Percentiles rank a stretch among this genome's conserved stretches.
These are phyloP conservation scores for Sabuloglossum arenarium DNA, from an alignment of 495 filamentous ascomycete species.

Conservation along the genomic window DNA sequence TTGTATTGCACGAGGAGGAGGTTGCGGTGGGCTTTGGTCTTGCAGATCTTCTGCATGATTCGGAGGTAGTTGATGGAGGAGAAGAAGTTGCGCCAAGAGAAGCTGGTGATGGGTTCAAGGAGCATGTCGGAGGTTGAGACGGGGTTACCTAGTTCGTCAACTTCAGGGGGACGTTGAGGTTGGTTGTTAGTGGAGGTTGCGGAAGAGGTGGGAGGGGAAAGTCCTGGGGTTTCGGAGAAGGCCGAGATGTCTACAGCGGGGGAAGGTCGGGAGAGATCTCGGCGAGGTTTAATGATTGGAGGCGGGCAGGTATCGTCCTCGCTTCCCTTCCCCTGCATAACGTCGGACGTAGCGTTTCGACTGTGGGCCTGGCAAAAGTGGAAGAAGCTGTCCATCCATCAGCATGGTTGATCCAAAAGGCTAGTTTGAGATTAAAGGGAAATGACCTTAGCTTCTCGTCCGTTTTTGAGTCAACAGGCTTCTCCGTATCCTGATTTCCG, in stretches of 20 bases:
- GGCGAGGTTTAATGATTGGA: slow-evolving; percentile 39
- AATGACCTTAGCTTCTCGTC: slow-evolving; percentile 32
- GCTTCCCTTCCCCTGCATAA: slow-evolving; percentile 4
- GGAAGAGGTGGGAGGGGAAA: slow-evolving; percentile 33
- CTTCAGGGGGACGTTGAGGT: slow-evolving; percentile 19
- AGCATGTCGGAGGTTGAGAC: slow-evolving; percentile 23
- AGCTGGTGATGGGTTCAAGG: slow-evolving; percentile 66
- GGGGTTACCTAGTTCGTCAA: slow-evolving; percentile 77
- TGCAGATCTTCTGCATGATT: slow-evolving; percentile 91
- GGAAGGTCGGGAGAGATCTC: slow-evolving; percentile 44
- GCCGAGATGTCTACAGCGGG: slow-evolving; percentile 69
- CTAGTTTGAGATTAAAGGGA: neutral
- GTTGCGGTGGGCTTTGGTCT: slow-evolving; percentile 82
- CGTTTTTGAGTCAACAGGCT: slow-evolving; percentile 62
- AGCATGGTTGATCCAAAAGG: neutral
- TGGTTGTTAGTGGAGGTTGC: slow-evolving; percentile 42
- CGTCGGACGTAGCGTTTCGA: slow-evolving; percentile 8
- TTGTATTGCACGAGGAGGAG: slow-evolving; percentile 89
- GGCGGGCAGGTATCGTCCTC: slow-evolving; percentile 66
- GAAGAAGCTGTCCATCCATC: slow-evolving; percentile 45
- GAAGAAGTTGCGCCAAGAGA: slow-evolving; percentile 88
- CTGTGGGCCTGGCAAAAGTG: slow-evolving; percentile 45
- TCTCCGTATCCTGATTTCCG: slow-evolving; percentile 77
- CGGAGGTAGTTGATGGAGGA: slow-evolving; percentile 82
- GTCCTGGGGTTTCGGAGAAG: slow-evolving; percentile 8